phyloP scores from a whole-genome alignment of 805 yeast species.

The Kuraishia hungarica region DNA sequence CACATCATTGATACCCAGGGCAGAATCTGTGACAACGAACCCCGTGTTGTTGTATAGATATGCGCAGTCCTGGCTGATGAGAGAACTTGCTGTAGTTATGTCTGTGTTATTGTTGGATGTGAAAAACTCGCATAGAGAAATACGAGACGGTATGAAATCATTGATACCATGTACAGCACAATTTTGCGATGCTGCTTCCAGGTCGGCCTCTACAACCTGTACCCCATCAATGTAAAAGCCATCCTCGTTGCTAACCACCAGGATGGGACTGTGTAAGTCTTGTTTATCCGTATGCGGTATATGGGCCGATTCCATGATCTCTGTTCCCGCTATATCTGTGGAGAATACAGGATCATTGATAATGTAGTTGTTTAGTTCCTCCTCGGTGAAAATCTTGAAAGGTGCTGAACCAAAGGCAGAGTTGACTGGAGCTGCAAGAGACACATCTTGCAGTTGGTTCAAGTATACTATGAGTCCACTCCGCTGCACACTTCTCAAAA shows the following conservation, averaged over 20 bases:
- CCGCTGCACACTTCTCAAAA: constrained; percentile 52
- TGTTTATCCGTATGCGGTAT: constrained; percentile 7
- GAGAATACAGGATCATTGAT: constrained; percentile 23
- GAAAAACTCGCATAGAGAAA: constrained; percentile 25
- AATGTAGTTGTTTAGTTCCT: constrained; percentile 21
- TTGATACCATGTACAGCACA: constrained; percentile 63
- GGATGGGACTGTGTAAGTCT: constrained; percentile 20
- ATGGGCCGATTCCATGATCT: constrained; percentile 15
- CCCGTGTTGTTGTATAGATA: constrained; percentile 29
- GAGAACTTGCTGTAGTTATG: neutral
- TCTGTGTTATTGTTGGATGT: neutral
- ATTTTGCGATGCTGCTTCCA: constrained; percentile 51
- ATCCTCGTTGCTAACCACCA: constrained; percentile 23
- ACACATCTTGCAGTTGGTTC: constrained; percentile 52
- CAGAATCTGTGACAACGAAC: constrained; percentile 35
- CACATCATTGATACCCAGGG: constrained; percentile 27
- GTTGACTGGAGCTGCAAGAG: constrained; percentile 76
- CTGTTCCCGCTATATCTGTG: constrained; percentile 19
- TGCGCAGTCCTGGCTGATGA: neutral
- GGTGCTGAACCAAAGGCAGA: constrained; percentile 44
- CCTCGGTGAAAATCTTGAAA: neutral
- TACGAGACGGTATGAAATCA: constrained; percentile 23
- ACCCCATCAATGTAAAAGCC: constrained; percentile 29
- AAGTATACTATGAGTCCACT: constrained; percentile 54
- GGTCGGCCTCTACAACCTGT: constrained; percentile 47